Evolutionary conservation across 306 rosid genomes (phyloP).

Genomic region (Dalbergia cochinchinensis): DNA sequence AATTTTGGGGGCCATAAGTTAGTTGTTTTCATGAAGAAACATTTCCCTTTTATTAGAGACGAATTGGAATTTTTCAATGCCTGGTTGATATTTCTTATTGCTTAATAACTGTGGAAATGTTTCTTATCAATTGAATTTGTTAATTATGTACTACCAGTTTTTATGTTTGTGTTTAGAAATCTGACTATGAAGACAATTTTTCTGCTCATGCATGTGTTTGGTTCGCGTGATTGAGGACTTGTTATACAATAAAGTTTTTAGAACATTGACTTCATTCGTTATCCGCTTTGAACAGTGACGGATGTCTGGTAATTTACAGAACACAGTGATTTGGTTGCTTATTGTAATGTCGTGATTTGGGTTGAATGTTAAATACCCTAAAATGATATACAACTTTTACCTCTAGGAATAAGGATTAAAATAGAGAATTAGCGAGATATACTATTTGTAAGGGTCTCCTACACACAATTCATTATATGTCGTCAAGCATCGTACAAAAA

Average conservation of each 20-base stretch:
- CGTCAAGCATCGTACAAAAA: constrained; percentile 1
- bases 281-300: neutral
- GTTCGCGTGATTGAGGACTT: neutral
- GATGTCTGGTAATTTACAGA: neutral
- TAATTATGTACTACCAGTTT: neutral
- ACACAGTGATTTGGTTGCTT: neutral
- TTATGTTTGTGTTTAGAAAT: neutral
- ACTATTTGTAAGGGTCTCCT: constrained; percentile 2
- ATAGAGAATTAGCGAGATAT: neutral
- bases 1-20: constrained; percentile 7
- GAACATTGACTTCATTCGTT: neutral
- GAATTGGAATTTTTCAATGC: neutral
- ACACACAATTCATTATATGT: constrained; percentile 11
- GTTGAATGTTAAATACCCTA: neutral
- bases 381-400: too few relatives aligned
- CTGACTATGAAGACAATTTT: neutral
- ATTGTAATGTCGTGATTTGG: neutral
- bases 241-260: neutral
- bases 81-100: neutral
- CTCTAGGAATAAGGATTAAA: neutral
- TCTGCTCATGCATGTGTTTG: neutral
- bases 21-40: neutral
- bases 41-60: neutral
- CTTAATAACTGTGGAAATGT: neutral
- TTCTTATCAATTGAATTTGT: neutral